These are phyloP conservation scores for Coemansia sp. DNA, from an alignment of 192 early-diverging fungal genomes.

Conservation along the genomic window DNA sequence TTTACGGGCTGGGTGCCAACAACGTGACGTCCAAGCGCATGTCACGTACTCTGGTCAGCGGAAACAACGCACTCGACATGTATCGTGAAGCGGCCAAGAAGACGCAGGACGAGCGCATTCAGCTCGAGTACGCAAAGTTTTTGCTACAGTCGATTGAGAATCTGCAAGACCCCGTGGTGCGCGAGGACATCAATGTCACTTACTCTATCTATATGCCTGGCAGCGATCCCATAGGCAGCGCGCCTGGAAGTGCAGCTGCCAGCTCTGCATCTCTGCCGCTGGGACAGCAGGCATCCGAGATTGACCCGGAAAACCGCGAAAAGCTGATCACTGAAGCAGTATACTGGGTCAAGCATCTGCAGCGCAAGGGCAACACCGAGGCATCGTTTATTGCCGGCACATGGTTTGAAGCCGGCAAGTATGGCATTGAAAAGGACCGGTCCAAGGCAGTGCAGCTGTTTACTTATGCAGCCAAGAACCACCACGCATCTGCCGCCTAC, in stretches of 20 bases:
- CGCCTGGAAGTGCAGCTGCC: slow-evolving; percentile 21
- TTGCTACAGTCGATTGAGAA: slow-evolving; percentile 66
- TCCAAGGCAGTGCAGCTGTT: slow-evolving; percentile 68
- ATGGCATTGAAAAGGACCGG: slow-evolving; percentile 55
- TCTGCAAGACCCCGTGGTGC: slow-evolving; percentile 43
- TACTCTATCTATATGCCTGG: slow-evolving; percentile 53
- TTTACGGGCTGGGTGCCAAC: slow-evolving; percentile 32
- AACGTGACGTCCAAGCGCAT: slow-evolving; percentile 38
- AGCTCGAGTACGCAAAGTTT: slow-evolving; percentile 76
- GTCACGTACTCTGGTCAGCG: slow-evolving; percentile 52
- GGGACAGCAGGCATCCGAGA: slow-evolving; percentile 43
- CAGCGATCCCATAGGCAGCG: slow-evolving; percentile 18
- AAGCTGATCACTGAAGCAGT: slow-evolving; percentile 60
- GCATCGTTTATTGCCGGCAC: slow-evolving; percentile 72
- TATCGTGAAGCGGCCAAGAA: slow-evolving; percentile 77
- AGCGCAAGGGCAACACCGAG: slow-evolving; percentile 66
- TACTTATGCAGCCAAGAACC: slow-evolving; percentile 62
- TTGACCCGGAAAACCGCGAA: slow-evolving; percentile 47
- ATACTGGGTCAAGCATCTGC: slow-evolving; percentile 72
- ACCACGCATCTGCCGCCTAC: slow-evolving; percentile 64
- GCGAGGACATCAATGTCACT: slow-evolving; percentile 50
- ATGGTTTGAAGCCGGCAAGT: slow-evolving; percentile 68
- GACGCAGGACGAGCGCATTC: slow-evolving; percentile 68
- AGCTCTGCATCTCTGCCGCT: slow-evolving; percentile 51
- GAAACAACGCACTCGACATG: slow-evolving; percentile 57